These are phyloP conservation scores for Dendrobium chrysotoxum DNA, from an alignment of 106 monocot species.

Conservation along the genomic window DNA sequence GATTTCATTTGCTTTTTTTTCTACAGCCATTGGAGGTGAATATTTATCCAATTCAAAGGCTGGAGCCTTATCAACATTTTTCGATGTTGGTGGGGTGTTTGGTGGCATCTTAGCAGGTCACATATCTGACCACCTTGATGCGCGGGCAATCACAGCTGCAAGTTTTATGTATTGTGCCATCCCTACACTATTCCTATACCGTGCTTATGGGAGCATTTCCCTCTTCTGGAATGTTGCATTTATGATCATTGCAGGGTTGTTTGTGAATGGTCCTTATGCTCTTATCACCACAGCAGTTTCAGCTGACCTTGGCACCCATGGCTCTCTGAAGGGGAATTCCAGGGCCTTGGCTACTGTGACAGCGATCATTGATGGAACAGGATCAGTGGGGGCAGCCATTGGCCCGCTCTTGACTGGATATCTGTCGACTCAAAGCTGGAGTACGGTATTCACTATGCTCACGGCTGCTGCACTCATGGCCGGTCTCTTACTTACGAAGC, in stretches of 20 bases:
- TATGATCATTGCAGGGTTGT: conserved; percentile 59
- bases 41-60: conserved; percentile 51
- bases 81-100: conserved; percentile 65
- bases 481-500: conserved; percentile 55
- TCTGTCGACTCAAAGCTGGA: conserved; percentile 59
- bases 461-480: conserved; percentile 54
- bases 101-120: conserved; percentile 76
- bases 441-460: conserved; percentile 59
- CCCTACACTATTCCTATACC: conserved; percentile 64
- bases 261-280: conserved; percentile 79
- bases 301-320: conserved; percentile 68
- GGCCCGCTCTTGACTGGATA: conserved; percentile 70
- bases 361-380: conserved; percentile 73
- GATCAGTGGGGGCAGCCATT: conserved; percentile 63
- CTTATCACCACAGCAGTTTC: conserved; percentile 82
- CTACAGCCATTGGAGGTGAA: conserved; percentile 50
- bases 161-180: conserved; percentile 76
- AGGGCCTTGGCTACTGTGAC: conserved; percentile 71
- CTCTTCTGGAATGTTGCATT: conserved; percentile 43
- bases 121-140: conserved; percentile 64
- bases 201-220: conserved; percentile 52
- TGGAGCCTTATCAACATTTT: conserved; percentile 55
- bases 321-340: conserved; percentile 50
- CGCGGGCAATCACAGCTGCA: conserved; percentile 61
- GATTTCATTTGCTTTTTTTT: background rate